Base-by-base conservation (phyloP, 208 protist species). In the Sergeia podlipaevii region DNA sequence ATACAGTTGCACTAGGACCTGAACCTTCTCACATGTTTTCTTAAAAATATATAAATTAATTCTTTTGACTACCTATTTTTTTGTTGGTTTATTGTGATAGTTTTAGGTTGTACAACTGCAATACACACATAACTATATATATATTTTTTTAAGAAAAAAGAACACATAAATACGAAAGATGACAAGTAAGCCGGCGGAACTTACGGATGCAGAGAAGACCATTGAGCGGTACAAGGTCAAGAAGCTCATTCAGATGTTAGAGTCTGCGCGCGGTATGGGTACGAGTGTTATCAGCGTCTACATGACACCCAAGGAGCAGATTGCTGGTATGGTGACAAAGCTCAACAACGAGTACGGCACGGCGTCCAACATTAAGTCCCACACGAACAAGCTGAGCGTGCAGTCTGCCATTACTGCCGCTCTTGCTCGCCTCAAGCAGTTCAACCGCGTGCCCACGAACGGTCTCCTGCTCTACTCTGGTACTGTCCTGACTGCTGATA, bases 271-370 rank as follows among this genome's bases (percentile, higher is more conserved):
- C 43, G 98, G 97, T 39, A 99, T 99, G 80, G 98, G 98, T 27
- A 99, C 98, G 8, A 95, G 77, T 54, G 99, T 99, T 80, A 99
- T 99, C 76, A 98, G 97, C 50, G 86, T 99, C 10, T 99, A 99
- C 80, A 95, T 99, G 61, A 97, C 97, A 33, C 98, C 98, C 26
- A 97, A 98, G 65, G 98, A 99, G 75, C 97, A 99, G 69, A 95
- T 99, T 36, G 80, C 97, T 17, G 83, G 89, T 11, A 92, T 98
- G 57, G 77, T 89, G n/a, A 97, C 98, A 53, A 99, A 99, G 89
- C 88, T 99, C n/a, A 96, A 93, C 66, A 98, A 99, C 47, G 99
- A 99, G 80, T 98, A 97, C 82, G 98, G 98, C 62, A 99, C 98
- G 23, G 99, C 99, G 1, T 97, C 97, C 0, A 99, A 99, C 79